phyloP scores from a whole-genome alignment of 2,329 filamentous ascomycete genomes.

The Xylariaceae sp. region DNA sequence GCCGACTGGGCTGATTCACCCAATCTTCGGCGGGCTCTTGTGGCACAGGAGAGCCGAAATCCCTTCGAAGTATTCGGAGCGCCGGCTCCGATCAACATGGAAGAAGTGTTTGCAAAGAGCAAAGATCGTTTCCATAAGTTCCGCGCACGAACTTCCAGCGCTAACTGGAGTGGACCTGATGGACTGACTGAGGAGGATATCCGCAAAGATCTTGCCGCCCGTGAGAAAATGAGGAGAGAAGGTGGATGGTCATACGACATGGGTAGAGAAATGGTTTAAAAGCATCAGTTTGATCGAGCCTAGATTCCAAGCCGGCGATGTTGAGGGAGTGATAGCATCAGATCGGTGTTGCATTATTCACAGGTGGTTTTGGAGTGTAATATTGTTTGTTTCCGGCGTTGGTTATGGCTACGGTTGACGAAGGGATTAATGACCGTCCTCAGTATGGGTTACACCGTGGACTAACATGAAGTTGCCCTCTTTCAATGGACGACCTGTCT shows the following conservation, averaged over 20 bases:
- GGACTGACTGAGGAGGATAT: slow-evolving; percentile 71
- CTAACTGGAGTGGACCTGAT: slow-evolving; percentile 86
- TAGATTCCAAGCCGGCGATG: no score
- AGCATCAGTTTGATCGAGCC: background rate
- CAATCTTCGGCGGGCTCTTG: slow-evolving; percentile 69
- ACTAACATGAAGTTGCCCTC: no score
- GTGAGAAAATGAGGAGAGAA: slow-evolving; percentile 64
- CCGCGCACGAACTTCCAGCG: slow-evolving; percentile 84
- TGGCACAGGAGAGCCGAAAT: slow-evolving; percentile 80
- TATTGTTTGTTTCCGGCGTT: slow-evolving; percentile 6
- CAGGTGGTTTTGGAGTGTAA: slow-evolving; percentile 10
- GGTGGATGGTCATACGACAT: slow-evolving; percentile 65
- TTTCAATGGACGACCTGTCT: no score
- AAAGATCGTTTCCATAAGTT: slow-evolving; percentile 85
- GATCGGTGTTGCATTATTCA: slow-evolving; percentile 19
- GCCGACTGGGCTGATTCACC: slow-evolving; percentile 89
- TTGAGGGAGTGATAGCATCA: slow-evolving; percentile 20
- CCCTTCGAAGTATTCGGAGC: slow-evolving; percentile 84
- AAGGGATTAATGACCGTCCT: no score
- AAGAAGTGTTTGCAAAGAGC: slow-evolving; percentile 90
- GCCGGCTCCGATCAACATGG: slow-evolving; percentile 84
- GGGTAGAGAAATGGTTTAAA: slow-evolving; percentile 30
- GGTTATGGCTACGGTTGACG: slow-evolving; percentile 2
- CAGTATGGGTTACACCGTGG: no score
- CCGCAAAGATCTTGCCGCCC: slow-evolving; percentile 61